These are phyloP conservation scores for Uromyces viciae-fabae DNA, from an alignment of 1,284 basidiomycete genomes.

Conservation along the genomic window DNA sequence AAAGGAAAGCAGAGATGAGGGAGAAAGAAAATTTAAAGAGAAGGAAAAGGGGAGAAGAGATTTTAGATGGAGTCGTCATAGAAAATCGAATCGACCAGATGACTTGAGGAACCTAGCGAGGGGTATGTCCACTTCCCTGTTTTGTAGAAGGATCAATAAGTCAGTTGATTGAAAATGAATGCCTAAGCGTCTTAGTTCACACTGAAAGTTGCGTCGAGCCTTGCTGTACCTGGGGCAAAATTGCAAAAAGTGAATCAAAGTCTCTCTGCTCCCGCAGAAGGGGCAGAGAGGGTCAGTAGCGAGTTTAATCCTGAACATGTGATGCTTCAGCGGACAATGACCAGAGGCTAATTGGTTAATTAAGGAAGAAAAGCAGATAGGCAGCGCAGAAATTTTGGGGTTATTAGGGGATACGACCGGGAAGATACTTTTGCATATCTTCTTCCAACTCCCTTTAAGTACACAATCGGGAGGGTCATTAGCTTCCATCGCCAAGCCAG, in stretches of 20 bases:
- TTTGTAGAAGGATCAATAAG: too few relatives aligned
- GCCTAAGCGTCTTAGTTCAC: not conserved
- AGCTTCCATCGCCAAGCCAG: not conserved
- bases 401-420: not conserved
- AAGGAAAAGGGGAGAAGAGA: too few relatives aligned
- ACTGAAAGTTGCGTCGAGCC: not conserved
- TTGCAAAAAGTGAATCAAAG: constrained; percentile 1
- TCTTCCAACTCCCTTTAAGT: not conserved
- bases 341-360: not conserved
- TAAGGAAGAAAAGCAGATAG: not conserved
- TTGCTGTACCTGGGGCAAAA: not conserved
- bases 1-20: too few relatives aligned
- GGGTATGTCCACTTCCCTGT: too few relatives aligned
- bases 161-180: too few relatives aligned
- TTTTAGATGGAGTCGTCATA: too few relatives aligned
- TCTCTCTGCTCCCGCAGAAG: not conserved
- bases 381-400: not conserved
- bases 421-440: not conserved
- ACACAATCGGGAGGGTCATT: not conserved
- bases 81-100: too few relatives aligned
- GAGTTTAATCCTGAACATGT: not conserved
- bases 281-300: not conserved
- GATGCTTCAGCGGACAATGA: not conserved
- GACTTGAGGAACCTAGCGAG: too few relatives aligned
- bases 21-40: too few relatives aligned